Percentiles rank a stretch among this genome's conserved stretches.
Evolutionary conservation across 495 filamentous ascomycete species (phyloP).

Genomic region (Endocarpon pusillum): DNA sequence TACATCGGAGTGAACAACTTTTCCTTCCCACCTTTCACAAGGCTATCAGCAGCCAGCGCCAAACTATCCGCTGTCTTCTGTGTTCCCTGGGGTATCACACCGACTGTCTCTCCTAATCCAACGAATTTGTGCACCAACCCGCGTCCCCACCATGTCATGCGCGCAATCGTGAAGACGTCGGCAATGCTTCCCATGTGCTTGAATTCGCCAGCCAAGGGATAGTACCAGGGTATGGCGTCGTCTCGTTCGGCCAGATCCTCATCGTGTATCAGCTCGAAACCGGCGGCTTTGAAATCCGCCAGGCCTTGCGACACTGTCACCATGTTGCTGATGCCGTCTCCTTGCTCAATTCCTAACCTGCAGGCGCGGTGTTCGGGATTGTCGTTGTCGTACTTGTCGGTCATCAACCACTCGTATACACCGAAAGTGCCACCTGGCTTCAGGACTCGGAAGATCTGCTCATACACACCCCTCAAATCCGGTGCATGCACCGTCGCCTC

Average conservation of each 20-base stretch:
- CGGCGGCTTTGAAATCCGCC: constrained; percentile 70
- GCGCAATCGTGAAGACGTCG: constrained; percentile 69
- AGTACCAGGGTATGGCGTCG: constrained; percentile 84
- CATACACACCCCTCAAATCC: constrained; percentile 84
- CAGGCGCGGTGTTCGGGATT: constrained; percentile 80
- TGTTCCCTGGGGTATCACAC: constrained; percentile 65
- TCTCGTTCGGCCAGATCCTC: constrained; percentile 78
- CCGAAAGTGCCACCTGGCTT: constrained; percentile 95
- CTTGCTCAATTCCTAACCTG: constrained; percentile 88
- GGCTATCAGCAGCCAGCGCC: constrained; percentile 63
- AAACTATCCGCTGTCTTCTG: constrained; percentile 92
- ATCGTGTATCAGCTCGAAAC: constrained; percentile 70
- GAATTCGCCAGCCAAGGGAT: constrained; percentile 68
- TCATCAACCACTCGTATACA: constrained; percentile 99
- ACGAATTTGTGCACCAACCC: constrained; percentile 61
- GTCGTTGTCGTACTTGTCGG: constrained; percentile 79
- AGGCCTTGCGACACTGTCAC: constrained; percentile 74
- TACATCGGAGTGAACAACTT: constrained; percentile 99
- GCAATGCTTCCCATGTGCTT: constrained; percentile 64
- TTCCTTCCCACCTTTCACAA: constrained; percentile 80
- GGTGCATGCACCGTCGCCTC: constrained; percentile 95
- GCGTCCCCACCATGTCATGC: constrained; percentile 82
- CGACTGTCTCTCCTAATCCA: constrained; percentile 55
- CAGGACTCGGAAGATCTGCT: constrained; percentile 82
- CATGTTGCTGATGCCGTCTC: constrained; percentile 98